phyloP scores from a whole-genome alignment of 73 alveolate genomes.

The Blepharisma japonicum region DNA sequence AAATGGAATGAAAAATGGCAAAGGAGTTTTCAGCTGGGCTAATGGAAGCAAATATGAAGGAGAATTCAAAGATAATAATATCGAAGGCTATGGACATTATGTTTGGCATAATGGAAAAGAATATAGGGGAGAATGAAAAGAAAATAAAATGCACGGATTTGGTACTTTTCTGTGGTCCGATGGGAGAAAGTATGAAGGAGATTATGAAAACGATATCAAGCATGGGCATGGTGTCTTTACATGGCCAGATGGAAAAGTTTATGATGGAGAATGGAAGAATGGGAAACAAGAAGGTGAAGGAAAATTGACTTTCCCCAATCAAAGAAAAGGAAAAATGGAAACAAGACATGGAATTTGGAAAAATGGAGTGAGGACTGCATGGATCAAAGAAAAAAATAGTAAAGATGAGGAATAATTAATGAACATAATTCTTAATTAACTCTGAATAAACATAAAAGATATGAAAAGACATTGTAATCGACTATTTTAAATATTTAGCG shows the following conservation, averaged over 20 bases:
- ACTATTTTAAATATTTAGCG: too few relatives aligned
- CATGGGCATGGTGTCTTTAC: neutral
- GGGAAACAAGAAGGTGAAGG: slow-evolving; percentile 44
- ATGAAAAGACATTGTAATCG: too few relatives aligned
- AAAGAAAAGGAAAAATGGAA: neutral
- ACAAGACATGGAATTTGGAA: too few relatives aligned
- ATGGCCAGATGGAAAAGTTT: neutral
- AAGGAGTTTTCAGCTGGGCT: neutral
- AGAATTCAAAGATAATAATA: slow-evolving; percentile 43
- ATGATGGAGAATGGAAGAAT: neutral
- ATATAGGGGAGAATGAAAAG: slow-evolving; percentile 44
- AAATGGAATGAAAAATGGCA: neutral
- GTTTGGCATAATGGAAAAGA: slow-evolving; percentile 39
- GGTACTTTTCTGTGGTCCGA: slow-evolving; percentile 53
- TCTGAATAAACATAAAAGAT: too few relatives aligned
- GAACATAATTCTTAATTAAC: too few relatives aligned
- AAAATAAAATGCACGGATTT: slow-evolving; percentile 56
- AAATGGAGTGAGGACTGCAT: too few relatives aligned
- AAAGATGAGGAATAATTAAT: too few relatives aligned
- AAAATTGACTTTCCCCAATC: slow-evolving; percentile 37
- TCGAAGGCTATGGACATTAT: slow-evolving; percentile 48
- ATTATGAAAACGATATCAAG: slow-evolving; percentile 39
- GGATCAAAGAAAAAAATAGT: too few relatives aligned
- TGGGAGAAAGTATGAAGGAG: slow-evolving; percentile 55
- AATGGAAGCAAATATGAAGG: slow-evolving; percentile 37